Evolutionary conservation across 768 basidiomycete species (phyloP).

Genomic region (Suillus occidentalis): DNA sequence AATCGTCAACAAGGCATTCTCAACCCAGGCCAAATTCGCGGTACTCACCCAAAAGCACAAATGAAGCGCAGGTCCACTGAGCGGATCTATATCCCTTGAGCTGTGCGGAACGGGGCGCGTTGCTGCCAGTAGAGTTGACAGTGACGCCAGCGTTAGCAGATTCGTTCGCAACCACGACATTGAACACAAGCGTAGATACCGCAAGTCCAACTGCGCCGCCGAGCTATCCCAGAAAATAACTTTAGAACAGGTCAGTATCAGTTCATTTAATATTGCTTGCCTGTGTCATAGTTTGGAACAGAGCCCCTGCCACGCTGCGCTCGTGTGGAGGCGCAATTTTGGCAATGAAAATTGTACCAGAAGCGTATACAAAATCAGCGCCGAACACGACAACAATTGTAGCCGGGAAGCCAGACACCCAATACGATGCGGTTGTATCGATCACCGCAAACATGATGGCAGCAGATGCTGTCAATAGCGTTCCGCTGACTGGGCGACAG

Average conservation of each 20-base stretch:
- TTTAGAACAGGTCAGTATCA: not conserved
- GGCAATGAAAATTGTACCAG: slow-evolving; percentile 63
- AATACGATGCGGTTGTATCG: slow-evolving; percentile 54
- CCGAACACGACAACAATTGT: slow-evolving; percentile 67
- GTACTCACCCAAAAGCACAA: slow-evolving; percentile 56
- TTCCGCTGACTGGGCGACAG: slow-evolving; percentile 46
- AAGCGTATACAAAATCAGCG: slow-evolving; percentile 77
- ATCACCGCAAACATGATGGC: slow-evolving; percentile 71
- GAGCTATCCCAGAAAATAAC: slow-evolving; percentile 38
- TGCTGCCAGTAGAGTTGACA: slow-evolving; percentile 26
- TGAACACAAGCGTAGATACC: slow-evolving; percentile 69
- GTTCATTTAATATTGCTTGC: slow-evolving; percentile 29
- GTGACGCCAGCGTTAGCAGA: slow-evolving; percentile 33
- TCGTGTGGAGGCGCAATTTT: slow-evolving; percentile 65
- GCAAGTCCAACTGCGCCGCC: slow-evolving; percentile 72
- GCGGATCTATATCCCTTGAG: slow-evolving; percentile 61
- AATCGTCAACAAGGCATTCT: not conserved
- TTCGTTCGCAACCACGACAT: slow-evolving; percentile 42
- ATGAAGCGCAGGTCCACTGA: slow-evolving; percentile 60
- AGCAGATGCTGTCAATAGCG: slow-evolving; percentile 55
- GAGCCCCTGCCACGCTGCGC: slow-evolving; percentile 71
- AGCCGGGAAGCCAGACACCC: slow-evolving; percentile 76
- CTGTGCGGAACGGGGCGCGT: slow-evolving; percentile 36
- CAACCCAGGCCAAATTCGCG: not conserved
- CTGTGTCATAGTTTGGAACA: slow-evolving; percentile 81